phyloP scores from a whole-genome alignment of 768 basidiomycete species.

The Paxillus rubicundulus region DNA sequence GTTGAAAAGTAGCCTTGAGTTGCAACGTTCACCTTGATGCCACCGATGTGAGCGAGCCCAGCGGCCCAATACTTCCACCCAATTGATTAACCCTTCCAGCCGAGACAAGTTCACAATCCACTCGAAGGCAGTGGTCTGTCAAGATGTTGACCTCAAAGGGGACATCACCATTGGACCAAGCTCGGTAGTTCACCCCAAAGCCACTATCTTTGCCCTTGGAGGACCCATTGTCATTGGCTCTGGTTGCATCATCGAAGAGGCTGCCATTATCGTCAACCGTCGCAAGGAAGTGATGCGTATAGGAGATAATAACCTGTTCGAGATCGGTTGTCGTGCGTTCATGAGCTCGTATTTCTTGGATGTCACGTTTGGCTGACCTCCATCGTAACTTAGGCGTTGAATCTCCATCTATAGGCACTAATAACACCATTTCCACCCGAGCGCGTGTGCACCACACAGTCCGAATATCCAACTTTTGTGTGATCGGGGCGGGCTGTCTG shows the following conservation, averaged over 20 bases:
- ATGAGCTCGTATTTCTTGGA: not conserved
- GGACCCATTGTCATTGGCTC: conserved; percentile 89
- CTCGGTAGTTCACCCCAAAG: conserved; percentile 92
- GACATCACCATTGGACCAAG: conserved; percentile 91
- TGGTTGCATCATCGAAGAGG: conserved; percentile 90
- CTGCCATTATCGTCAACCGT: conserved; percentile 87
- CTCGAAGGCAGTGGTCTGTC: conserved; percentile 86
- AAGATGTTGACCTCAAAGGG: conserved; percentile 92
- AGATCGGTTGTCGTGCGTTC: conserved; percentile 85
- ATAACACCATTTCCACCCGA: conserved; percentile 84
- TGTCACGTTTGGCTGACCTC: not conserved
- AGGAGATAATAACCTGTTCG: conserved; percentile 91
- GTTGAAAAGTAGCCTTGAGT: not conserved
- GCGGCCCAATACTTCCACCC: not conserved
- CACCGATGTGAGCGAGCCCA: conserved; percentile 27
- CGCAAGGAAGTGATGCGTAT: conserved; percentile 88
- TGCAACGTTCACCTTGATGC: conserved; percentile 12
- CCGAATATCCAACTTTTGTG: conserved; percentile 74
- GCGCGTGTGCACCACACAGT: conserved; percentile 83
- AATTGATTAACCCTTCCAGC: conserved; percentile 36
- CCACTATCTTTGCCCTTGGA: conserved; percentile 86
- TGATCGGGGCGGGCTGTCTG: conserved; percentile 77
- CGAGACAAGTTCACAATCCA: conserved; percentile 90
- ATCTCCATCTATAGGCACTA: conserved; percentile 76
- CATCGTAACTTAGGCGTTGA: conserved; percentile 64